A percentile compares a stretch with the other conserved stretches of the same genome.
Evolutionary conservation across 192 early-diverging fungal genomes (phyloP).

Genomic region (Backusella westeae): DNA sequence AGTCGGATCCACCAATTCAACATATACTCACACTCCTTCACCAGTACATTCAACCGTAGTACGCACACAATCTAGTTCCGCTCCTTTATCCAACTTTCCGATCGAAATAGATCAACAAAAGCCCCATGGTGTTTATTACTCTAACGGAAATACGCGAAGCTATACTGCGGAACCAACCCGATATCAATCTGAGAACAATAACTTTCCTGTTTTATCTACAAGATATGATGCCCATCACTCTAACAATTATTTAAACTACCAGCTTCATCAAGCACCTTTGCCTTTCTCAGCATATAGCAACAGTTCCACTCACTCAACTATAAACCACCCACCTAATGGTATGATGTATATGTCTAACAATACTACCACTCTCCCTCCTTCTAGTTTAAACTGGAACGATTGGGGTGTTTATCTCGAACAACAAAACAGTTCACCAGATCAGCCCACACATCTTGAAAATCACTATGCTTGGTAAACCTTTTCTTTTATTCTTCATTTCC

Average conservation of each 20-base stretch:
- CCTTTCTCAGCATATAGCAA: neutral
- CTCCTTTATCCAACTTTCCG: neutral
- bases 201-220: neutral
- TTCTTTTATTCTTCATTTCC: neutral
- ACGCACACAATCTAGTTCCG: neutral
- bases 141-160: neutral
- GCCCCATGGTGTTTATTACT: neutral
- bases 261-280: neutral
- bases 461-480: neutral
- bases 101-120: neutral
- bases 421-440: slow-evolving; percentile 14
- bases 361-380: slow-evolving; percentile 9
- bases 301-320: neutral
- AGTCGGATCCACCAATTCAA: neutral
- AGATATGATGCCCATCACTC: neutral
- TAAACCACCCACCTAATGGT: neutral
- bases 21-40: neutral
- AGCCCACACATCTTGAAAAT: neutral
- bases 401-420: slow-evolving; percentile 28
- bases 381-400: slow-evolving; percentile 27
- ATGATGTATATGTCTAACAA: neutral
- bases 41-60: neutral
- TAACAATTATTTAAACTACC: neutral
- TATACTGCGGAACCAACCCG: neutral
- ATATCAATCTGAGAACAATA: neutral